Base-by-base conservation (phyloP, 441 rosid species). In the Erodium moschatum region DNA sequence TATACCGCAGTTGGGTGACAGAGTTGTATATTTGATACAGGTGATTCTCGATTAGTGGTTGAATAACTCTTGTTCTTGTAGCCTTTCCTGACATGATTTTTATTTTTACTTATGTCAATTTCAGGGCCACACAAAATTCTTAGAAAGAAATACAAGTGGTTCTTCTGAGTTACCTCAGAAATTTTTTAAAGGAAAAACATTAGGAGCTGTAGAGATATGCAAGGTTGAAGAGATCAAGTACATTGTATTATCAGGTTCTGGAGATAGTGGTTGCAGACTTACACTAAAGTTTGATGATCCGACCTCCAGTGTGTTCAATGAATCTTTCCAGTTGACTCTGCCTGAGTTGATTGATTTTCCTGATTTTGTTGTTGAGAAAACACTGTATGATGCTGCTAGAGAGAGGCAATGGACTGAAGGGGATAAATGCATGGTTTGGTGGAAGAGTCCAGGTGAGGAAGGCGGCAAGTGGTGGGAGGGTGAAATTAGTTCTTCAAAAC, bases 391-490 rank as follows among this genome's bases (percentile, higher is more conserved):
- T 71, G 84, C 82, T 80, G 85, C 90, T 63, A 74, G 74, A 42
- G 76, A 70, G 21, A 85, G 78, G 73, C 79, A 85, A 46, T 89
- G 89, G 95, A 77, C 76, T 35, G 42, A 63, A 6, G 84, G 85
- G 70, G 85, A 84, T 73, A 84, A 76, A 68, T 89, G 95, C 75
- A 75, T 58, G 50, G 89, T 89, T 27, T 89, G 91, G 95, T 89
- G 91, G 95, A 80, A 81, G 75, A 72, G 79, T 72, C 84, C 66
- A 67, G 67, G 77, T 58, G 85, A 75, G 48, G 86, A 76, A 56
- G 86, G 83, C 50, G 95, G 91, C 62, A 74, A 70, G 66, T 89
- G 90, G 95, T 89, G 91, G 91, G 81, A 75, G 24, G 91, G 95
- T 72, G 81, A 74, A 74, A 85, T 89, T 60, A 65, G 78, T 56